These are phyloP conservation scores for Pleurostoma richardsiae DNA, from an alignment of 2,329 filamentous ascomycete species.

Conservation along the genomic window DNA sequence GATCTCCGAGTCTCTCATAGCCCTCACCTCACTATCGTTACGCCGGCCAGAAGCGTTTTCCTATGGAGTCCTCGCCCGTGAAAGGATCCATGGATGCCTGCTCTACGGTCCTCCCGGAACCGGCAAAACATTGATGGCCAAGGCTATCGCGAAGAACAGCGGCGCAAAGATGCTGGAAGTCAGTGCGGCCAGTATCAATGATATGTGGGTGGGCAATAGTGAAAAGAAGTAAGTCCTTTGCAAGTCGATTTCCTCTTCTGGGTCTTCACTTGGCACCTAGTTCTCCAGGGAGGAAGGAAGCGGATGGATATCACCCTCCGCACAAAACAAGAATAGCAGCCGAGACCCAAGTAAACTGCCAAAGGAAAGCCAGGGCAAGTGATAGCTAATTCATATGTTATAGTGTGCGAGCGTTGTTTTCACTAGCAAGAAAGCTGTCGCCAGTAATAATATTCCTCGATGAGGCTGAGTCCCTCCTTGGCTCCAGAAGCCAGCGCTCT, in stretches of 20 bases:
- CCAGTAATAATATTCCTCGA: conserved; percentile 96
- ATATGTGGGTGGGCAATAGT: conserved; percentile 93
- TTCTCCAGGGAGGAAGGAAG: no score
- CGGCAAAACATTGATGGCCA: conserved; percentile 66
- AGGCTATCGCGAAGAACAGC: conserved; percentile 63
- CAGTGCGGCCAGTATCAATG: conserved; percentile 84
- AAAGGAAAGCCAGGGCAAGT: no score
- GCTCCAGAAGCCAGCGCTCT: conserved; percentile 62
- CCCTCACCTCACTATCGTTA: conserved; percentile 81
- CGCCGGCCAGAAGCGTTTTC: conserved; percentile 89
- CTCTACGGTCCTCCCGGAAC: conserved; percentile 85
- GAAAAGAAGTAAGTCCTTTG: conserved; percentile 65
- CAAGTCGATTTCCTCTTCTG: no score
- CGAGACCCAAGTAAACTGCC: no score
- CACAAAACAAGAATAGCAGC: no score
- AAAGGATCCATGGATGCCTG: conserved; percentile 85
- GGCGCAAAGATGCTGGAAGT: conserved; percentile 78
- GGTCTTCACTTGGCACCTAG: no score
- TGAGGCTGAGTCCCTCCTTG: conserved; percentile 90
- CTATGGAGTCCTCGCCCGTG: conserved; percentile 86
- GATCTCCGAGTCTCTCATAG: conserved; percentile 82
- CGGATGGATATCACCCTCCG: no score
- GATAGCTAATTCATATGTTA: no score
- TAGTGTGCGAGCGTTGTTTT: conserved; percentile 78
- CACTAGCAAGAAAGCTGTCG: conserved; percentile 81